Evolutionary conservation across 805 yeast genomes (phyloP).

Genomic region (Clavispora carvajalis): DNA sequence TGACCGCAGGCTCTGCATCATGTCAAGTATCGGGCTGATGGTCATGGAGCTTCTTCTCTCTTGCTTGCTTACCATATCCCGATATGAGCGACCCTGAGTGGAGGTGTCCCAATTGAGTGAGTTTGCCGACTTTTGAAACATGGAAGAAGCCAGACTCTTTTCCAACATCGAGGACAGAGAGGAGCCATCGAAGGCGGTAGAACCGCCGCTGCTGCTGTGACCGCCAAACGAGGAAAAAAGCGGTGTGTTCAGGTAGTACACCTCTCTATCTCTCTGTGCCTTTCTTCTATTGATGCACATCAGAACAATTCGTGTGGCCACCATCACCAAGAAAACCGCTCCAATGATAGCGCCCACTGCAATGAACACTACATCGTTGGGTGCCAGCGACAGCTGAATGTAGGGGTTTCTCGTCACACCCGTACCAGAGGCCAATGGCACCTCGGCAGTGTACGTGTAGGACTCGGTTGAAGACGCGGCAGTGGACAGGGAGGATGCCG

Average conservation of each 20-base stretch:
- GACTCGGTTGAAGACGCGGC: conserved; percentile 3
- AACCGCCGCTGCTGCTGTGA: conserved; percentile 3
- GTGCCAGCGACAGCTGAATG: conserved; percentile 19
- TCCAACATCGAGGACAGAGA: conserved; percentile 22
- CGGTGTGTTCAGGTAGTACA: conserved; percentile 18
- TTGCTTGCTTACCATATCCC: conserved; percentile 17
- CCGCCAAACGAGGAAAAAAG: conserved; percentile 8
- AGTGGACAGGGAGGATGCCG: not conserved
- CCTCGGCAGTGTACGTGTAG: conserved; percentile 7
- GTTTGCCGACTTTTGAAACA: conserved; percentile 9
- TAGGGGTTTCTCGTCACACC: conserved; percentile 10
- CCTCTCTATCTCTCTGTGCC: conserved; percentile 31
- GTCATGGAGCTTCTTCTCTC: conserved; percentile 42
- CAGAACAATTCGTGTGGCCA: conserved; percentile 17
- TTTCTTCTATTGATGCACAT: conserved; percentile 10
- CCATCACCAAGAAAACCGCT: conserved; percentile 15
- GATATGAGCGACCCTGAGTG: conserved; percentile 26
- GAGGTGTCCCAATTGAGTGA: conserved; percentile 9
- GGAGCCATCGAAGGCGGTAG: conserved; percentile 9
- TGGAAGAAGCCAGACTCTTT: conserved; percentile 15
- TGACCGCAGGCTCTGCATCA: conserved; percentile 17
- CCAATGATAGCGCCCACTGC: conserved; percentile 34
- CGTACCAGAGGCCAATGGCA: conserved; percentile 6
- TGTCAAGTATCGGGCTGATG: conserved; percentile 46
- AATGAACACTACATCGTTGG: conserved; percentile 39